Conservation (phyloP, 257 asterid genomes). For the Asclepias syriaca region DNA sequence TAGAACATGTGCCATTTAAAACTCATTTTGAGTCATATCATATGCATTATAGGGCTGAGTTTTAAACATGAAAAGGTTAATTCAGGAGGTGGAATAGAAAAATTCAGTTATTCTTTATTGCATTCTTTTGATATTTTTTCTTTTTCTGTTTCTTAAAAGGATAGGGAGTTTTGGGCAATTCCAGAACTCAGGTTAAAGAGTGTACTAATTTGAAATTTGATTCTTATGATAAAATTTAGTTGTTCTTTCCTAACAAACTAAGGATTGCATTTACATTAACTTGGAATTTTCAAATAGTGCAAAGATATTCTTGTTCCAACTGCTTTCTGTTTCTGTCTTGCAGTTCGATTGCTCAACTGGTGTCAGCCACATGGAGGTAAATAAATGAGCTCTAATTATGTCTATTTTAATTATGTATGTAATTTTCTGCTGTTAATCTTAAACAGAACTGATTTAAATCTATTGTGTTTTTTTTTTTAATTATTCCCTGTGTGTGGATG, state of each 20-base stretch:
- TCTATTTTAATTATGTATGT: not conserved
- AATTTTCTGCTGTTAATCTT: not conserved
- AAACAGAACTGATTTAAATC: not conserved
- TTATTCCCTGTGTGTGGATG: constrained; percentile 11
- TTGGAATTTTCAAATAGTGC: not conserved
- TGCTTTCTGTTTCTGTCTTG: constrained; percentile 22
- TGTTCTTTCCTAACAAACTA: not conserved
- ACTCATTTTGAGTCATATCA: not conserved
- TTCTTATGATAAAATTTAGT: not conserved
- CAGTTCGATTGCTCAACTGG: constrained; percentile 95
- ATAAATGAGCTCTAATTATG: not conserved
- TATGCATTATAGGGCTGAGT: not conserved
- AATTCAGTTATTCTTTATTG: not conserved
- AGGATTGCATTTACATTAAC: not conserved
- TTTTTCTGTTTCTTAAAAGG: not conserved
- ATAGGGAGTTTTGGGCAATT: not conserved
- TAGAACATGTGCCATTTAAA: not conserved
- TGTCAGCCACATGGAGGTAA: constrained; percentile 94
- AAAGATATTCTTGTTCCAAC: not conserved
- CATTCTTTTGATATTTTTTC: not conserved
- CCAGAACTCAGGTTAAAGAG: not conserved
- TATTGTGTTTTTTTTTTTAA: not conserved
- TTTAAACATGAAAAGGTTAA: not conserved
- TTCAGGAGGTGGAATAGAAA: not conserved
- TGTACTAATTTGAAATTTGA: not conserved